A percentile compares a stretch with the other conserved stretches of the same genome.
Evolutionary conservation across 768 basidiomycete genomes (phyloP).

Genomic region (Tricholomella constricta): DNA sequence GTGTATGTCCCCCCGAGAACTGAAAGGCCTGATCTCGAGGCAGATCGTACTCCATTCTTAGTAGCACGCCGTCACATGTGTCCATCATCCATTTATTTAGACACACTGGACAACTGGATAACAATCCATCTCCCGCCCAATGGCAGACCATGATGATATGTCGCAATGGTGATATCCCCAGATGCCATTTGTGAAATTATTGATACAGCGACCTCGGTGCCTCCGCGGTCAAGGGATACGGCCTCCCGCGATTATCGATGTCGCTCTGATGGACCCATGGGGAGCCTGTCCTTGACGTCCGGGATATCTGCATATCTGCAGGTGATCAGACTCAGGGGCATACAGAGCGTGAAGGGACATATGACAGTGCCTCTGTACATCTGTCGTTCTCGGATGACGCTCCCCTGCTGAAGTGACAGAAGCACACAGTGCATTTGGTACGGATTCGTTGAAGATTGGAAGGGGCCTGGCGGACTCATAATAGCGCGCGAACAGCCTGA

Average conservation of each 20-base stretch:
- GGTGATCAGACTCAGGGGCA: neutral
- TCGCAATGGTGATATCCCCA: neutral
- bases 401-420: neutral
- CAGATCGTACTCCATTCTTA: neutral
- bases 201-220: neutral
- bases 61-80: neutral
- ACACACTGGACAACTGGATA: neutral
- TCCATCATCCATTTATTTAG: neutral
- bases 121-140: neutral
- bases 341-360: neutral
- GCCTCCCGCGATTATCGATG: neutral
- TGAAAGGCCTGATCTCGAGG: neutral
- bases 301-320: neutral
- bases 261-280: neutral
- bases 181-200: neutral
- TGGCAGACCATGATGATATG: neutral
- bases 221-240: neutral
- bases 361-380: neutral
- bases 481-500: too few species aligned
- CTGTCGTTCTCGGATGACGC: neutral
- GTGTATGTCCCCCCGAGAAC: neutral
- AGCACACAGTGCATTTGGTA: neutral
- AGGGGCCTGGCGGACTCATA: too few species aligned
- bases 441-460: too few species aligned
- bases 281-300: neutral